Evolutionary conservation across 305 asterid species (phyloP).

Genomic region (Fraxinus floribunda): DNA sequence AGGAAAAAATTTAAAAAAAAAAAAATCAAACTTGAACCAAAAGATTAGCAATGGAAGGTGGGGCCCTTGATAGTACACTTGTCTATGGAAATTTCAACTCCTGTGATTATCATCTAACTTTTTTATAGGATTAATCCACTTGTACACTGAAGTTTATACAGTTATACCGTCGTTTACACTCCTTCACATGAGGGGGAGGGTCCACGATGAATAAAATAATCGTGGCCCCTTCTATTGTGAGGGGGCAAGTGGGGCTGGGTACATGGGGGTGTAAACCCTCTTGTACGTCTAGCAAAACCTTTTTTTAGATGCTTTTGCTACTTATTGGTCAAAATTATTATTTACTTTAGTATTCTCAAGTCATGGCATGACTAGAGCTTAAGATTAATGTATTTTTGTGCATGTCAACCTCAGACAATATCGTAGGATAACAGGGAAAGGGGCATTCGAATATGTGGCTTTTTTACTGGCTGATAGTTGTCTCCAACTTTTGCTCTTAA

Average conservation of each 20-base stretch:
- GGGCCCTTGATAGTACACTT: constrained; percentile 12
- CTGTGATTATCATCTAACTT: not conserved
- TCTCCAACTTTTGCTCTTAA: not conserved
- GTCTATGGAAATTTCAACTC: not conserved
- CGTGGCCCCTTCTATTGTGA: too few relatives aligned
- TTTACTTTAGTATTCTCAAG: not conserved
- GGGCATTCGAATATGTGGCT: not conserved
- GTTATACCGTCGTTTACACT: too few relatives aligned
- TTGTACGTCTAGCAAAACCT: too few relatives aligned
- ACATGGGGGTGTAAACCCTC: too few relatives aligned
- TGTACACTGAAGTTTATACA: too few relatives aligned
- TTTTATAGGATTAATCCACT: too few relatives aligned
- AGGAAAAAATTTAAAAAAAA: not conserved
- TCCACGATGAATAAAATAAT: too few relatives aligned
- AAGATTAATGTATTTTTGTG: not conserved
- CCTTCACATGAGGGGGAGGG: too few relatives aligned
- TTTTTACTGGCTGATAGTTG: not conserved
- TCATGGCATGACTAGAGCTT: not conserved
- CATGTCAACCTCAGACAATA: constrained; percentile 15
- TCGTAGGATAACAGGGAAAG: not conserved
- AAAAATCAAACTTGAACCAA: not conserved
- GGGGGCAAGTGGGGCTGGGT: too few relatives aligned
- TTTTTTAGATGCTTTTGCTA: not conserved
- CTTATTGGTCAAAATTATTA: not conserved
- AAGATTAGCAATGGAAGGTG: not conserved